Percentiles rank a stretch among this genome's conserved stretches.
These are phyloP conservation scores for Clavariopsis aquatica DNA, from an alignment of 495 filamentous ascomycete genomes.

Conservation along the genomic window DNA sequence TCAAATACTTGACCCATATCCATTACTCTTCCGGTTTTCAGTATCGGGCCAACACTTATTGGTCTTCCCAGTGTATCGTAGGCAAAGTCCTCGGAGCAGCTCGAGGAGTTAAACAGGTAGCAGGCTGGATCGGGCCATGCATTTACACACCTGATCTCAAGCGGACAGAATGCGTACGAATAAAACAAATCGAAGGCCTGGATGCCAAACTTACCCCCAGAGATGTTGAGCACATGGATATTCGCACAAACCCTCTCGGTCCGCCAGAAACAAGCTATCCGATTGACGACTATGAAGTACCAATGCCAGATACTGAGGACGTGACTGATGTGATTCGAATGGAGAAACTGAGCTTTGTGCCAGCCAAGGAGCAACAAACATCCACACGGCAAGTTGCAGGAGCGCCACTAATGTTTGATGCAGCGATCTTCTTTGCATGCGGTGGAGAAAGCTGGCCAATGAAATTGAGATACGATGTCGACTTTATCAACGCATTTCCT, in stretches of 20 bases:
- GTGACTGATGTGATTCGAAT: constrained; percentile 64
- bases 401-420: constrained; percentile 58
- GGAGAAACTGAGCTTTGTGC: constrained; percentile 59
- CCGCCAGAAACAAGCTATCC: constrained; percentile 58
- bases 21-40: constrained; percentile 69
- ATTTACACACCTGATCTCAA: constrained; percentile 61
- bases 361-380: constrained; percentile 34
- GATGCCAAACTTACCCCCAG: constrained; percentile 51
- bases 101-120: constrained; percentile 44
- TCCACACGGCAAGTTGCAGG: constrained; percentile 29
- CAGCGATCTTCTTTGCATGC: constrained; percentile 67
- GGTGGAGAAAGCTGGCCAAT: constrained; percentile 65
- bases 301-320: constrained; percentile 54
- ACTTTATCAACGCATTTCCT: constrained; percentile 65
- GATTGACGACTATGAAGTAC: constrained; percentile 61
- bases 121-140: constrained; percentile 68
- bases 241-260: constrained; percentile 66
- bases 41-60: constrained; percentile 69
- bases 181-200: constrained; percentile 55
- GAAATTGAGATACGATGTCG: constrained; percentile 62
- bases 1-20: constrained; percentile 62
- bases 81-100: constrained; percentile 65
- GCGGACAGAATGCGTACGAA: constrained; percentile 62
- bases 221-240: constrained; percentile 60
- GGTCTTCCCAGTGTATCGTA: constrained; percentile 66